A percentile compares a stretch with the other conserved stretches of the same genome.
phyloP scores from a whole-genome alignment of 2,329 filamentous ascomycete species.

The Colletotrichum gloeosporioides region DNA sequence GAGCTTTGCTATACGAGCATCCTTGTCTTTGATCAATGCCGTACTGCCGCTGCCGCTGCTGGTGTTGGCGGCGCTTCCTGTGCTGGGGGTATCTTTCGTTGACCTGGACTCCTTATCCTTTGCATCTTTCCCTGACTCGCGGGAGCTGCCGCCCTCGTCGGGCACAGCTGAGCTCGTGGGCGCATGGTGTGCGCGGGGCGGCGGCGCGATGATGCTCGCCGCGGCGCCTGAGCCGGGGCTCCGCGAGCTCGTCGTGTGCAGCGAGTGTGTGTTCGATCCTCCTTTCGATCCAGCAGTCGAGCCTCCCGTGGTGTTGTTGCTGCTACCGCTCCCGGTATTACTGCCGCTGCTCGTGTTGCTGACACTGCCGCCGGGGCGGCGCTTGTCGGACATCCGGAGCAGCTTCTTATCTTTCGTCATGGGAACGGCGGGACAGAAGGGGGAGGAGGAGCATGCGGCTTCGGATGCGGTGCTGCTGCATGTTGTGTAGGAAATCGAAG shows the following conservation, averaged over 20 bases:
- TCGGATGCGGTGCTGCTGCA: conserved; percentile 15
- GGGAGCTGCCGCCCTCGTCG: conserved; percentile 27
- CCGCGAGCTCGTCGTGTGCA: conserved; percentile 31
- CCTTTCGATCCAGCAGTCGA: neutral
- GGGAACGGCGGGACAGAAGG: conserved; percentile 2
- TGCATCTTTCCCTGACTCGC: conserved; percentile 21
- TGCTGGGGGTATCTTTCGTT: conserved; percentile 6
- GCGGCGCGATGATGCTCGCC: conserved; percentile 41
- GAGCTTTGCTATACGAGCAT: conserved; percentile 57
- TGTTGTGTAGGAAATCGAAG: conserved; percentile 7
- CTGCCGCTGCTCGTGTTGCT: conserved; percentile 22
- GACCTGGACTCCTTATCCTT: conserved; percentile 30
- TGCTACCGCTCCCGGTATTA: conserved; percentile 30
- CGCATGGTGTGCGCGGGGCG: conserved; percentile 44
- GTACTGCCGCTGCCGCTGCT: conserved; percentile 23
- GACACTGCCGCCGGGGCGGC: conserved; percentile 36
- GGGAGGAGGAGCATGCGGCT: neutral
- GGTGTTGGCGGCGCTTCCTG: neutral
- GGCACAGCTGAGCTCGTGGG: conserved; percentile 34
- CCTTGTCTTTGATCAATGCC: conserved; percentile 47
- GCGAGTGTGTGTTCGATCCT: conserved; percentile 27
- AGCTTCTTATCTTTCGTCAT: conserved; percentile 26
- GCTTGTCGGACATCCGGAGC: conserved; percentile 41
- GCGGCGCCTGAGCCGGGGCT: conserved; percentile 24
- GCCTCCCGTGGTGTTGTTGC: neutral